These are phyloP conservation scores for Fusarium torreyae DNA, from an alignment of 2,329 filamentous ascomycete species.

Conservation along the genomic window DNA sequence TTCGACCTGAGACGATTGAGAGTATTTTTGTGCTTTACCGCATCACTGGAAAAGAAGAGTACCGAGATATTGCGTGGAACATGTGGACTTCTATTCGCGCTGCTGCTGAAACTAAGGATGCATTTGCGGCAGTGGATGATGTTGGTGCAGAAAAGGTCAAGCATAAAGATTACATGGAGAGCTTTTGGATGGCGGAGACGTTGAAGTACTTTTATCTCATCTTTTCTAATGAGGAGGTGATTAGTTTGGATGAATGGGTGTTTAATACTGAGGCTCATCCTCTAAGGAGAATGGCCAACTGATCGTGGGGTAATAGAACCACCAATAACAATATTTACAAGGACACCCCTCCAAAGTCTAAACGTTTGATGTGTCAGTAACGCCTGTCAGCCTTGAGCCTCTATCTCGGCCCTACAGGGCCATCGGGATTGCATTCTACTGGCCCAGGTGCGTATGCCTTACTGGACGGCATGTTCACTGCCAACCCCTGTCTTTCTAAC, in stretches of 20 bases:
- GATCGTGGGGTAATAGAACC: background rate
- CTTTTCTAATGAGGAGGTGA: conserved; percentile 74
- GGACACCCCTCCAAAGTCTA: rapidly evolving
- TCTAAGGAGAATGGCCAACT: conserved; percentile 46
- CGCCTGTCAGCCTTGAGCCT: no score
- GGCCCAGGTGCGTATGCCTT: no score
- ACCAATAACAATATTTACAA: no score
- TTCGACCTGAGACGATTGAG: conserved; percentile 76
- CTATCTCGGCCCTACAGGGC: background rate
- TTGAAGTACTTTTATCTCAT: conserved; percentile 83
- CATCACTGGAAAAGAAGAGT: conserved; percentile 76
- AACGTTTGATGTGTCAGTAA: no score
- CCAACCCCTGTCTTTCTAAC: background rate
- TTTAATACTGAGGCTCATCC: conserved; percentile 71
- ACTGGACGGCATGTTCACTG: no score
- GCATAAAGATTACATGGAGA: conserved; percentile 74
- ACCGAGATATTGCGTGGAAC: conserved; percentile 78
- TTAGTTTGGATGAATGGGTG: conserved; percentile 79
- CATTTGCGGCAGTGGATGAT: conserved; percentile 76
- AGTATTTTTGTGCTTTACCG: conserved; percentile 85
- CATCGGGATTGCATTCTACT: background rate
- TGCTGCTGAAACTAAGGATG: conserved; percentile 72
- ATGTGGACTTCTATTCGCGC: conserved; percentile 78
- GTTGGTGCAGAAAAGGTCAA: conserved; percentile 67
- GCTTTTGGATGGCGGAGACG: conserved; percentile 81